Percentiles rank a stretch among this genome's conserved stretches.
Evolutionary conservation across 2,329 filamentous ascomycete species (phyloP).

Genomic region (Nemania sp.): DNA sequence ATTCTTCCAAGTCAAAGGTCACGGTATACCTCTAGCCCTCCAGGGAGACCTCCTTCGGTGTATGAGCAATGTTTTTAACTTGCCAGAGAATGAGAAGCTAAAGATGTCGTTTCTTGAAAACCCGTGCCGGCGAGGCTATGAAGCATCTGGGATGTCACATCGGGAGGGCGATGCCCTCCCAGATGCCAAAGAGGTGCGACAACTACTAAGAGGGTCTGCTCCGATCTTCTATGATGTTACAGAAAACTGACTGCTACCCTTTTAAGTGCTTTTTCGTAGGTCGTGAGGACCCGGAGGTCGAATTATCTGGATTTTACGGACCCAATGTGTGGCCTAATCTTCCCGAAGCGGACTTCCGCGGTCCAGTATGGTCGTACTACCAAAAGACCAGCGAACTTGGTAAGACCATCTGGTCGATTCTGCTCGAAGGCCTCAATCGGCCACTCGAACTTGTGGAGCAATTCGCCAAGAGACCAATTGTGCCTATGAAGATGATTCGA

Average conservation of each 20-base stretch:
- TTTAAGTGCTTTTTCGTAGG: constrained; percentile 23
- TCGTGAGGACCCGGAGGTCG: constrained; percentile 44
- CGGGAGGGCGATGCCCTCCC: constrained; percentile 43
- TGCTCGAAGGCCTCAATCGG: background rate
- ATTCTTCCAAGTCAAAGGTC: constrained; percentile 45
- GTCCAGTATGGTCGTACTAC: constrained; percentile 42
- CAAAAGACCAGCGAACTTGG: too few species aligned
- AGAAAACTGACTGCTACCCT: background rate
- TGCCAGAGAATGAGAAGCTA: constrained; percentile 41
- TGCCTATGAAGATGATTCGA: constrained; percentile 44
- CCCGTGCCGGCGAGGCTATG: constrained; percentile 46
- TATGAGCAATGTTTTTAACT: constrained; percentile 27
- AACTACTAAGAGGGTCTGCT: background rate
- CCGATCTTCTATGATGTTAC: background rate
- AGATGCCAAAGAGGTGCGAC: constrained; percentile 44
- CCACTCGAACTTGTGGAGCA: constrained; percentile 35
- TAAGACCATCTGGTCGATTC: too few species aligned
- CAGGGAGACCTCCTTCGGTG: constrained; percentile 30
- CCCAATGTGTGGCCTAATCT: constrained; percentile 52
- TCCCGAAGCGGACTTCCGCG: constrained; percentile 48
- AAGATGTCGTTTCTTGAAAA: constrained; percentile 43
- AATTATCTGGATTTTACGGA: constrained; percentile 44
- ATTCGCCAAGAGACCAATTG: constrained; percentile 41
- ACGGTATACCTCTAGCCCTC: constrained; percentile 39
- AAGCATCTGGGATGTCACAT: constrained; percentile 38